Base-by-base conservation (phyloP, 2,329 filamentous ascomycete species). In the Tolypocladium pustulatum region DNA sequence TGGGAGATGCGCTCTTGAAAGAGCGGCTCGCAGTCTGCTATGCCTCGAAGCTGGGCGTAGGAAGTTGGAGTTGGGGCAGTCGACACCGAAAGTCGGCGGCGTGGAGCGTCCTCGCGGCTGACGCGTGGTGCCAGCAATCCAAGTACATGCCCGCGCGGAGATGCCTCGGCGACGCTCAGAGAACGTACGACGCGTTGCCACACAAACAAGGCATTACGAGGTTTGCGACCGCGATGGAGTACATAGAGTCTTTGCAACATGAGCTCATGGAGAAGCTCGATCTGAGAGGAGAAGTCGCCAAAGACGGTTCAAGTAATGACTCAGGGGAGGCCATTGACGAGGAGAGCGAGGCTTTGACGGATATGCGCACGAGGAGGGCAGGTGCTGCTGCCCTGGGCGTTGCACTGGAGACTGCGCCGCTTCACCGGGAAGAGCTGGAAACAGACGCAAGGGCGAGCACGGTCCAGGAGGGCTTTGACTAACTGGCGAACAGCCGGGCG, bases 21-120 rank as follows among this genome's bases (percentile, higher is more conserved):
- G 93, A 99, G 73, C 85, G 94, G 40, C 82, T 97, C 25, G 89
- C 90, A 0, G 84, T 88, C 2, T 96, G 90, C 74, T 97, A 93
- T 72, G 84, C 84, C 0, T 86, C 88, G 3, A 90, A 89, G 64
- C 80, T 80, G 32, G 87, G 89, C 3, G 75, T 85, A 4, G 86
- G 87, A 1, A 82, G 81, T 10, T 81, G 85, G 61, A 76, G 77
- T 41, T 89, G 86, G 79, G 91, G 92, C 20, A 80, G 82, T 10
- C 82, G 93, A 61, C 82, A 81, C 60, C 82, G 94, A 55, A 99
- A 97, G 76, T 89, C 92, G 2, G 94, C 90, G 0, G 82, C 96
- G 63, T 99, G 92, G 92, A 88, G 87, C 64, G 81, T 94, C 27
- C 80, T 96, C 43, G 88, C 90, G 1, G 87, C 91, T 0, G 89